Percentiles rank a stretch among this genome's conserved stretches.
Conservation (phyloP, 2,329 filamentous ascomycete genomes). For the Aureobasidium uvarum region DNA sequence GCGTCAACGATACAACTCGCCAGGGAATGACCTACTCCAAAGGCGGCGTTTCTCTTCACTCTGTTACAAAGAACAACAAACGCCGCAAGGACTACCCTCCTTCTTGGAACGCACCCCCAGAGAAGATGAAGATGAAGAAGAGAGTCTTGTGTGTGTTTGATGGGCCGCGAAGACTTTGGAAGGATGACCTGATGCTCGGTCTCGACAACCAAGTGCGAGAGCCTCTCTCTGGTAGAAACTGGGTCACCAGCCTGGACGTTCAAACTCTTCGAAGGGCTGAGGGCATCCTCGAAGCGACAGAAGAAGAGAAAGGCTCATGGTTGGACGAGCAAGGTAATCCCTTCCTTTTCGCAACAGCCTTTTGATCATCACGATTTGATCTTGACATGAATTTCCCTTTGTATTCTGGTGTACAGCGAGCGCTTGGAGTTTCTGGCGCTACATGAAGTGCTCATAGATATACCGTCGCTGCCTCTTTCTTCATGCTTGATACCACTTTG, state of each 20-base stretch:
- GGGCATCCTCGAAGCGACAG: constrained; percentile 73
- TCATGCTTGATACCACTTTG: constrained; percentile 15
- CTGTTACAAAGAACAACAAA: constrained; percentile 64
- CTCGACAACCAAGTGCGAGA: constrained; percentile 92
- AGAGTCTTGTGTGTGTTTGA: constrained; percentile 92
- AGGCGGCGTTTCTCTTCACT: constrained; percentile 61
- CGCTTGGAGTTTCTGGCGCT: constrained; percentile 5
- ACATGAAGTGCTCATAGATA: not conserved
- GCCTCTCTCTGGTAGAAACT: constrained; percentile 66
- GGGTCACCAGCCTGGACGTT: constrained; percentile 90
- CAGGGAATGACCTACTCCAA: constrained; percentile 75
- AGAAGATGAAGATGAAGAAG: constrained; percentile 98
- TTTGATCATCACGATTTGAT: constrained; percentile 6
- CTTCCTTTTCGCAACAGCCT: not conserved
- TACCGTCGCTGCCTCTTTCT: not conserved
- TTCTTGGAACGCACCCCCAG: constrained; percentile 87
- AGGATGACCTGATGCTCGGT: constrained; percentile 99
- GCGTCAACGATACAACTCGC: constrained; percentile 41
- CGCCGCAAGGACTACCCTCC: constrained; percentile 91
- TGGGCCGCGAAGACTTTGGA: constrained; percentile 81
- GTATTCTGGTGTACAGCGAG: not conserved
- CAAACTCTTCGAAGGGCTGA: constrained; percentile 86
- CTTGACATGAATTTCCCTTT: not conserved
- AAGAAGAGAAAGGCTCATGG: constrained; percentile 86
- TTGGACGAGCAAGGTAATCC: constrained; percentile 57